Evolutionary conservation across 495 filamentous ascomycete genomes (phyloP).

Genomic region (Cairneyella variabilis): DNA sequence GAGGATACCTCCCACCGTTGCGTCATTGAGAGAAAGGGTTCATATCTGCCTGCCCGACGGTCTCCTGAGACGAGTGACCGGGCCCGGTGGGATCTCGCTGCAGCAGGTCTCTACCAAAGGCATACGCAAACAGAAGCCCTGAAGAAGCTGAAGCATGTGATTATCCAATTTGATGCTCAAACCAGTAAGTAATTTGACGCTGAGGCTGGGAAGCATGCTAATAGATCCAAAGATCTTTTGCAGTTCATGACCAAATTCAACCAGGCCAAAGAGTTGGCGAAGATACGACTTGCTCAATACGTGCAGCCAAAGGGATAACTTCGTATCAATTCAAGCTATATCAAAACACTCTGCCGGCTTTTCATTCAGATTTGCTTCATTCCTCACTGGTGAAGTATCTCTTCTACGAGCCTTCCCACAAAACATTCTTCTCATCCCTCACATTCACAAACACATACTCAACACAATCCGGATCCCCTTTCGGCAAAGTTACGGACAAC

Average conservation of each 20-base stretch:
- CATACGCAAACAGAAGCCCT: neutral
- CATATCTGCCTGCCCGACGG: slow-evolving; percentile 1
- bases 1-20: neutral
- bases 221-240: neutral
- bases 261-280: neutral
- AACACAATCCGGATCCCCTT: slow-evolving; percentile 21
- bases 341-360: too few species aligned
- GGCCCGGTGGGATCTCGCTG: neutral
- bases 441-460: slow-evolving; percentile 28
- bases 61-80: slow-evolving; percentile 6
- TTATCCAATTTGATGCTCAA: slow-evolving; percentile 5
- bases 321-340: too few species aligned
- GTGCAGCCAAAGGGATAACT: neutral
- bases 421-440: slow-evolving; percentile 20
- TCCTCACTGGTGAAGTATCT: too few species aligned
- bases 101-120: neutral
- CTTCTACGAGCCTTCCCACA: too few species aligned
- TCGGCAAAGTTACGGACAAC: slow-evolving; percentile 20
- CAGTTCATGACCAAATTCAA: slow-evolving; percentile 5
- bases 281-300: neutral
- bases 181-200: neutral
- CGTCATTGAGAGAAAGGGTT: neutral
- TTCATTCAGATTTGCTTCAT: too few species aligned
- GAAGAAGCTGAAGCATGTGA: slow-evolving; percentile 11
- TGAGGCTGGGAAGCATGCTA: neutral